Percentiles rank a stretch among this genome's conserved stretches.
Evolutionary conservation across 768 basidiomycete species (phyloP).

Genomic region (Trametes cinnabarina): DNA sequence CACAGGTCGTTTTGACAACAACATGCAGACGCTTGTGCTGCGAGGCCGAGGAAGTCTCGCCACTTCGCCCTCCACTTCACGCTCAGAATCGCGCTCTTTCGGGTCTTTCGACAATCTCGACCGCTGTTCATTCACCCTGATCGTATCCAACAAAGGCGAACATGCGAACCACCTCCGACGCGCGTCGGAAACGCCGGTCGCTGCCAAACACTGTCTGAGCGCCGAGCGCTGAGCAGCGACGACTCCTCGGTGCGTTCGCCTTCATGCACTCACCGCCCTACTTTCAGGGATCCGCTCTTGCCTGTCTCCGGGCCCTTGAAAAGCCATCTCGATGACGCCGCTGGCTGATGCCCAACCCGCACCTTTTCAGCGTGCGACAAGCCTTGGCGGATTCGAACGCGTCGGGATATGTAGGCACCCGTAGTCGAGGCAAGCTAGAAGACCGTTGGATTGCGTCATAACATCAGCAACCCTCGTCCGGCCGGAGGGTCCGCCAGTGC

Average conservation of each 20-base stretch:
- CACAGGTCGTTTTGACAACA: too few relatives aligned
- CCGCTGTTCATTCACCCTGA: too few relatives aligned
- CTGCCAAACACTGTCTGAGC: background rate
- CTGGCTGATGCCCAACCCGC: background rate
- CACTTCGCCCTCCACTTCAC: too few relatives aligned
- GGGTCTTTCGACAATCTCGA: too few relatives aligned
- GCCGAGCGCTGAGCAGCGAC: background rate
- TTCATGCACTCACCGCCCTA: background rate
- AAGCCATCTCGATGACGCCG: background rate
- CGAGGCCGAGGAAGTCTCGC: too few relatives aligned
- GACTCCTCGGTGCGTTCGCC: background rate
- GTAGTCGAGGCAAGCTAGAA: slow-evolving; percentile 1
- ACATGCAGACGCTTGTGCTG: too few relatives aligned
- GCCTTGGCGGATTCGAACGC: background rate
- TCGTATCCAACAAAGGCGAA: too few relatives aligned
- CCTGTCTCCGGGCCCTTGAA: background rate
- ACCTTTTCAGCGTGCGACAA: background rate
- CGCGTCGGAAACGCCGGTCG: background rate
- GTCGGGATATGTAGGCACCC: background rate
- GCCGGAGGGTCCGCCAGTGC: background rate
- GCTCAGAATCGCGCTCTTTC: too few relatives aligned
- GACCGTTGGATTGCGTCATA: background rate
- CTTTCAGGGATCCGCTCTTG: background rate
- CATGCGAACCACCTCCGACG: background rate
- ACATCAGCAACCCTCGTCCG: background rate